phyloP scores from a whole-genome alignment of 2,329 filamentous ascomycete genomes.

The Tolypocladium sp. region DNA sequence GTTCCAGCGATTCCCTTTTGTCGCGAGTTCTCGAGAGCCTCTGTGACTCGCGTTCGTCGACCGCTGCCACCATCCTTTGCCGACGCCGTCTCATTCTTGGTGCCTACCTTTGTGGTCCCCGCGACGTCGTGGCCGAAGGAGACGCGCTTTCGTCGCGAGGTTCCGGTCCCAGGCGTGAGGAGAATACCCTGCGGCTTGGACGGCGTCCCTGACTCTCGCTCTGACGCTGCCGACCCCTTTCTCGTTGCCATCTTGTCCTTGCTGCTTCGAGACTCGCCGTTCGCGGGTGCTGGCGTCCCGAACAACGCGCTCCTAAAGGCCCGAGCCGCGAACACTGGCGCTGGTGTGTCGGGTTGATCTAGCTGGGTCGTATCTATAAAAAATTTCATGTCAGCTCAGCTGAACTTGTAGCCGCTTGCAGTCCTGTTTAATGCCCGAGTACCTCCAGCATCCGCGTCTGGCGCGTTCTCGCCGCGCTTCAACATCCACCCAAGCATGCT shows the following conservation, averaged over 20 bases:
- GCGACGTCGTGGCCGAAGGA: slow-evolving; percentile 52
- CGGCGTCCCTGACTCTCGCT: slow-evolving; percentile 32
- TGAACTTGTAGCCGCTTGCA: not conserved
- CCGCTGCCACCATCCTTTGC: slow-evolving; percentile 9
- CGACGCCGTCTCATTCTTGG: slow-evolving; percentile 19
- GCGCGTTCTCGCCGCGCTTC: slow-evolving; percentile 32
- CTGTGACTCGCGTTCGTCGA: slow-evolving; percentile 29
- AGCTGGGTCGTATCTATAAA: slow-evolving; percentile 34
- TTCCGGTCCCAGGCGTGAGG: slow-evolving; percentile 53
- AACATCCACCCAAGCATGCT: slow-evolving; percentile 53
- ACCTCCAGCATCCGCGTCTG: slow-evolving; percentile 17
- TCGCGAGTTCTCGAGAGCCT: slow-evolving; percentile 34
- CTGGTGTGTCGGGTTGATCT: slow-evolving; percentile 55
- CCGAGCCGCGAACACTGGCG: slow-evolving; percentile 56
- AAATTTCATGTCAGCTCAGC: not conserved
- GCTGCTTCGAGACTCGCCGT: slow-evolving; percentile 20
- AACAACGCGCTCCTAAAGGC: slow-evolving; percentile 57
- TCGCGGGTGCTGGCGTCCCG: slow-evolving; percentile 41
- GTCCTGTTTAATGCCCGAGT: not conserved
- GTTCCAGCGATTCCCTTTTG: slow-evolving; percentile 18
- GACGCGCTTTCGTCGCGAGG: slow-evolving; percentile 53
- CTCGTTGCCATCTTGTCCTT: slow-evolving; percentile 13
- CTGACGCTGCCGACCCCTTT: slow-evolving; percentile 6
- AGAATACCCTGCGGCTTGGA: slow-evolving; percentile 49
- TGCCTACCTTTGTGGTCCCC: slow-evolving; percentile 25